phyloP scores from a whole-genome alignment of 106 monocot species.

The Iris macrosiphon region DNA sequence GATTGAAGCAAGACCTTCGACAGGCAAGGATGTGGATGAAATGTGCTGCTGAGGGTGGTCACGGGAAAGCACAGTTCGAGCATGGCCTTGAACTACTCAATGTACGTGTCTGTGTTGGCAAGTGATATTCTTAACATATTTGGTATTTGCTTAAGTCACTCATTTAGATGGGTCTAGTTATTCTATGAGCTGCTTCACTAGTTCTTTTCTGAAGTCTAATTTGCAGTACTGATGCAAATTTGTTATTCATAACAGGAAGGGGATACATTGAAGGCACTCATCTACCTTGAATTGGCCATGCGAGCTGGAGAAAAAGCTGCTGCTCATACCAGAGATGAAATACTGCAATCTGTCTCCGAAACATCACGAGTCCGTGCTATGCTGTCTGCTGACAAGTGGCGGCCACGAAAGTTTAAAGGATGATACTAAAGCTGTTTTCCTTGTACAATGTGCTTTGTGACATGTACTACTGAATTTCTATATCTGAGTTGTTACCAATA shows the following conservation, averaged over 20 bases:
- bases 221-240: not conserved
- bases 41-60: constrained; percentile 51
- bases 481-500: too few species aligned
- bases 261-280: constrained; percentile 28
- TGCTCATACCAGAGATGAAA: constrained; percentile 27
- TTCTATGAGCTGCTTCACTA: too few species aligned
- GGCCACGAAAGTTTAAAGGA: constrained; percentile 7
- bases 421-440: too few species aligned
- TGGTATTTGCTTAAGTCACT: not conserved
- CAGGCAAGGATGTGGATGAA: constrained; percentile 47
- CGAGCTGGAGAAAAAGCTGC: constrained; percentile 48
- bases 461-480: too few species aligned
- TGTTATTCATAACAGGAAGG: constrained; percentile 23
- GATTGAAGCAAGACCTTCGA: constrained; percentile 13
- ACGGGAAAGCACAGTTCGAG: constrained; percentile 47
- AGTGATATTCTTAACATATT: not conserved
- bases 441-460: too few species aligned
- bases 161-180: too few species aligned
- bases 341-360: constrained; percentile 23
- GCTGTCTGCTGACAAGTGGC: constrained; percentile 37
- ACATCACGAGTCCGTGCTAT: constrained; percentile 18
- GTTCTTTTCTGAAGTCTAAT: not conserved
- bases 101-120: constrained; percentile 14
- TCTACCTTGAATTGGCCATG: constrained; percentile 52
- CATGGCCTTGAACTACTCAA: constrained; percentile 38